Base-by-base conservation (phyloP, 176 grass and related monocot genomes). In the Musa acuminata region DNA sequence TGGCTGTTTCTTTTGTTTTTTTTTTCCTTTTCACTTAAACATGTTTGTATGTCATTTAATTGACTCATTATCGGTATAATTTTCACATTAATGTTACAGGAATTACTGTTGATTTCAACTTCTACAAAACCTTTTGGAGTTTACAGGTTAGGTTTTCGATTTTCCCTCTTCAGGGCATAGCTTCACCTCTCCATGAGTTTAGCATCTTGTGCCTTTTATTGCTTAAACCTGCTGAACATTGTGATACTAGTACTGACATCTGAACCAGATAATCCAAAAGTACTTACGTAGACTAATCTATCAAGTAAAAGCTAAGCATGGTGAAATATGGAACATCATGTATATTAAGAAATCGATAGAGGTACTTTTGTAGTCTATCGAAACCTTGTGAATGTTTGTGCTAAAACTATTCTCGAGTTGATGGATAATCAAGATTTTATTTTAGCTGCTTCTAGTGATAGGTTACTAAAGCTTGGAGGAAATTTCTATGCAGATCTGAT, bases 111-210 rank as follows among this genome's bases (percentile, higher is more conserved):
- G 94, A 98, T 93, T 93, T 91, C 84, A 98, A 93, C 67, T 98
- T 98, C 73, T 98, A 98, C 88, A 90, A 98, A 72, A 98, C 94
- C 64, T 87, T 98, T 48, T 98, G 94, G 94, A 98, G 88, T 79
- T 77, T 98, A 71, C 94, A 98, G 93, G 93, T 97, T 75, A 83
- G 59, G 58, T 81, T 79, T 79, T 55, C 54, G 64, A 35, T 50
- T 49, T 29, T 69, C 48, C 10, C 22, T 58, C 13, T 48, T 50
- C 14, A 7, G 67, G 11, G 49, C 48, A 70, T 51, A 70, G 21
- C 67, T 11, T 19, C 3, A 51, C 35, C 51, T 51, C 16, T 2
- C 1, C 50, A 1, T 1, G 13, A 21, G 67, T 50, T 50, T 20
- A 70, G 49, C 16, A 70, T 70, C 0, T 11, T 51, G 19, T 51